Evolutionary conservation across 306 rosid species (phyloP), one percentile per base, ranked within the genome.

Genomic region (Astragalus glycyphyllos): DNA sequence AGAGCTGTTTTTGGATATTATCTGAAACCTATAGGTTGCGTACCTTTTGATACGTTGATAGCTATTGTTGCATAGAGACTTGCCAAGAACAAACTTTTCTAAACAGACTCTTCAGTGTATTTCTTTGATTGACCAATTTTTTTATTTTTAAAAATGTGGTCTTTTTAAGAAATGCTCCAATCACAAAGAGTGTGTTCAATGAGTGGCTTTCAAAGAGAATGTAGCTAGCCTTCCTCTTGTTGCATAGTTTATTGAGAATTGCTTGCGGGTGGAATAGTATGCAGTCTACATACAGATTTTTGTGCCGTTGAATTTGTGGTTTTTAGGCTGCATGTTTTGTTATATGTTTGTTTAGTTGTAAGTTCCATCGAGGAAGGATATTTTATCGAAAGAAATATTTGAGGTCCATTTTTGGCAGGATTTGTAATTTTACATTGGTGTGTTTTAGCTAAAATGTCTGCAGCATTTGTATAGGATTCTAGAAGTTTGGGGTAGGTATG

Each of bases 351-450:
- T 67, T 47, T 61, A 48, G 34, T 48, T 41, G 48, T 40, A 41
- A 48, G n/a, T 68, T 40, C 40, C 65, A 3, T 34, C 6, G 44
- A 60, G 32, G 70, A 51, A 60, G 56, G 16, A 67, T 57, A 63
- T 53, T 23, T 46, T 9, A 3, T 46, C 13, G 17, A 23, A 57
- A 20, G 62, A 46, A 49, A 49, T 10, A 58, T 29, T 10, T 17
- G 53, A 20, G 44, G 5, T 61, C 59, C 10, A 41, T 7, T 50
- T 32, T 9, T 53, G 57, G 26, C 47, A 23, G 13, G n/a, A 42
- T 42, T 42, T 42, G n/a, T 42, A 42, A 42, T 8, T 42, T 42
- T 42, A 5, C 38, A 14, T 37, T 14, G 48, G 37, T 0, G 12
- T 10, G 9, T 34, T 57, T 38, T 4, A 8, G 5, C 46, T 55